phyloP scores from a whole-genome alignment of 2,329 filamentous ascomycete genomes.

The Aspergillus bombycis region DNA sequence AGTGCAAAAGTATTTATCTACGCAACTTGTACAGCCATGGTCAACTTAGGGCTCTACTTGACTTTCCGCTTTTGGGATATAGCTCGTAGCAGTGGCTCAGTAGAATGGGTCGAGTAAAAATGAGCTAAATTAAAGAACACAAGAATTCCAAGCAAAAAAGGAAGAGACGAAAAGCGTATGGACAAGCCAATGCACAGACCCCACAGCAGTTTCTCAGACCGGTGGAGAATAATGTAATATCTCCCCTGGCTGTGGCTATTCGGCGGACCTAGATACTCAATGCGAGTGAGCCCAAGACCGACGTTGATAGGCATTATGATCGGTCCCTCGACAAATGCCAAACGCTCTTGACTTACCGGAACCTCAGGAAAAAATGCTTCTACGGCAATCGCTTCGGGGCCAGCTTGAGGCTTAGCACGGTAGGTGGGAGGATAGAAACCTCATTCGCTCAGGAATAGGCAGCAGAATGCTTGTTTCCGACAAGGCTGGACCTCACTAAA shows the following conservation, averaged over 20 bases:
- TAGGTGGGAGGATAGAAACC: not conserved
- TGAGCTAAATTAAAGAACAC: not conserved
- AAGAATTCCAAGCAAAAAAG: not conserved
- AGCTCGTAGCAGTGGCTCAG: not conserved
- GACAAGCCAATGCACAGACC: not conserved
- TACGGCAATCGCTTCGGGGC: not conserved
- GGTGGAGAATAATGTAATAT: not conserved
- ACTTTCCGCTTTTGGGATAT: not conserved
- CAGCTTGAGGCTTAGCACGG: not conserved
- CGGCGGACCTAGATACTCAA: not conserved
- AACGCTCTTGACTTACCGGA: too few species aligned
- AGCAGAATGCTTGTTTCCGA: not conserved
- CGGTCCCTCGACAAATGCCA: too few species aligned
- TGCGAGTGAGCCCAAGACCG: not conserved
- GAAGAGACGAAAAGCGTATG: not conserved
- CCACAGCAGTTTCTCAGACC: not conserved
- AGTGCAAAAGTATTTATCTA: not conserved
- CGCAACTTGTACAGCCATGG: not conserved
- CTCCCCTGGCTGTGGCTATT: not conserved
- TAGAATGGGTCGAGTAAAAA: too few species aligned
- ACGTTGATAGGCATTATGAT: not conserved
- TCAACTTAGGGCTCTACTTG: not conserved
- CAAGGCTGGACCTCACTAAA: not conserved
- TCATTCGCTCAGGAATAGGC: not conserved
- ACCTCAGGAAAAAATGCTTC: not conserved